Base-by-base conservation (phyloP, 805 yeast species). In the Candida sphagnicola region DNA sequence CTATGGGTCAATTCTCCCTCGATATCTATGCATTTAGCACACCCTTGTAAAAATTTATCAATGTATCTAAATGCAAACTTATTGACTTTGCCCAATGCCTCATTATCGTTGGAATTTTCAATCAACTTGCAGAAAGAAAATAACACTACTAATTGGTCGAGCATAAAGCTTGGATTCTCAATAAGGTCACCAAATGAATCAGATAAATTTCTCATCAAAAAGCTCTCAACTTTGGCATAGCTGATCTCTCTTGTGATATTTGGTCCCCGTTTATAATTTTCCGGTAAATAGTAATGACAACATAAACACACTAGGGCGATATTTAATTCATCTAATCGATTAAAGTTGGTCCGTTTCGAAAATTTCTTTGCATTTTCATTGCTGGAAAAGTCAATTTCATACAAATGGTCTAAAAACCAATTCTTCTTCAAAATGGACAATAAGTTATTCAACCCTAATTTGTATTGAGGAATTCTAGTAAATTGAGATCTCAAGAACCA, bases 401-500 rank as follows among this genome's bases (percentile, higher is more conserved):
- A 40, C 18, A 56, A 47, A 5, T 54, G 52, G 8, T 56, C 38
- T 35, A 51, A 40, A 53, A 61, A 61, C 65, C 64, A 44, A 55
- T 67, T 45, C 53, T 60, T 53, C 47, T 70, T 37, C 55, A 67
- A 30, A 53, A 61, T 31, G 50, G 60, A 59, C 3, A 67, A 50
- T 44, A 80, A 60, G 49, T 77, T 79, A 21, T 57, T 54, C 12
- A 69, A 50, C 0, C 82, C 83, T 15, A 76, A 59, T 14, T 59
- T 57, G 35, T 67, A 65, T 16, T 77, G 51, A 0, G 67, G 72
- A 21, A 72, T 62, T 41, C 82, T 69, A 11, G 85, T 73, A 45
- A 75, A 64, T 15, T 72, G 68, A 2, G 85, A 77, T 46, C 86
- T 63, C 34, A 76, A 61, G 38, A 77, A 73, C 65, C 78, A 76